Base-by-base conservation (phyloP, 306 rosid species). In the Ziziphus jujuba region DNA sequence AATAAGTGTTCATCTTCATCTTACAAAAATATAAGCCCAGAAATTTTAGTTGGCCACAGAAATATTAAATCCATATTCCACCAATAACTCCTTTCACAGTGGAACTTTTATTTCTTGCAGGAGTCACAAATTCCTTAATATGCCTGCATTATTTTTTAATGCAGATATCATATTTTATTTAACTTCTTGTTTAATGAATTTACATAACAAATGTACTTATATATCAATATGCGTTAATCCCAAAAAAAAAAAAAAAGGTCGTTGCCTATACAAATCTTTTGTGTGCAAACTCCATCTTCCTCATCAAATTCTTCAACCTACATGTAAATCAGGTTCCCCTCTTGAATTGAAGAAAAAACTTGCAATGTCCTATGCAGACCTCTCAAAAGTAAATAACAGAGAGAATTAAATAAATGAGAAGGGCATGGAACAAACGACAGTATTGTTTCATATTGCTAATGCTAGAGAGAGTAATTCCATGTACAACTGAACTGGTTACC, bases 341-440 rank as follows among this genome's bases (percentile, higher is more conserved):
- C 35, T 23, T 56, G 54, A 56, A 63, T 68, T 65, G 43, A 73
- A 63, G 69, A 70, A 19, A n/a, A 53, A 22, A 60, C 13, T 56
- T 52, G 14, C 17, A 67, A 50, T 66, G 19, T 8, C 59, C 36
- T 43, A 20, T 33, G 75, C 60, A 57, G 24, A 19, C 28, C 34
- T 59, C 33, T 1, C 4, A 28, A 28, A 28, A 28, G 33, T 28
- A 2, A 28, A 4, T 28, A 28, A 1, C 33, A 28, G 33, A 28
- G 33, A 4, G 33, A 4, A 28, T 28, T 1, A 28, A 28, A 4
- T 1, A 28, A 28, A 28, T 28, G 33, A 28, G 33, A 28, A 28
- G 33, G 33, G 33, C 33, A 28, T 28, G 33, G 33, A 28, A 28
- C 33, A 28, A 28, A 28, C 33, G 10, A 9, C 12, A 40, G 1